Conservation (phyloP, 257 asterid species). For the Solanum rostratum region DNA sequence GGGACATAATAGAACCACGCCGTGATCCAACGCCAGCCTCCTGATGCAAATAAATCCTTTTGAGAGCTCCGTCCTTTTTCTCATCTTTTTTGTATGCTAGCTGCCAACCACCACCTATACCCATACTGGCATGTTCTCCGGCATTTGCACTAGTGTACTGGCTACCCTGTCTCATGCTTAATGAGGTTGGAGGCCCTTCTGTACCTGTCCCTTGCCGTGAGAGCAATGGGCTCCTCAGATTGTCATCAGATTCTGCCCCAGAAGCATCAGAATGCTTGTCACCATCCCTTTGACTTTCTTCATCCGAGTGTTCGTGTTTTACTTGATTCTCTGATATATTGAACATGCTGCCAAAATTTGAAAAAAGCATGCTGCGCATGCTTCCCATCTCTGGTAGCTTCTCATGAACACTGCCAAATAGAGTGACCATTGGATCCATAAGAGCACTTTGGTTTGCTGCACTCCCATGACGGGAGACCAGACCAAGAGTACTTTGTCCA, state of each 20-base stretch:
- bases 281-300: constrained; percentile 44
- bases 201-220: constrained; percentile 38
- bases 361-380: constrained; percentile 77
- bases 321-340: constrained; percentile 37
- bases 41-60: constrained; percentile 80
- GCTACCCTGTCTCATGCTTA: constrained; percentile 12
- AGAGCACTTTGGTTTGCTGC: constrained; percentile 35
- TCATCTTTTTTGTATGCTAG: constrained; percentile 84
- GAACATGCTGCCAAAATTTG: constrained; percentile 81
- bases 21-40: constrained; percentile 56
- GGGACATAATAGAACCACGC: constrained; percentile 63
- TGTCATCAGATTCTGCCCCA: constrained; percentile 56
- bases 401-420: constrained; percentile 89
- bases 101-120: constrained; percentile 98
- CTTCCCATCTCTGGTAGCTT: constrained; percentile 61
- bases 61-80: constrained; percentile 44
- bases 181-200: constrained; percentile 19
- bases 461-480: constrained; percentile 79
- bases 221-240: constrained; percentile 75
- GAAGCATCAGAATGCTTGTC: constrained; percentile 38
- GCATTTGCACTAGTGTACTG: neutral
- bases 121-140: constrained; percentile 53
- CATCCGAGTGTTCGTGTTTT: constrained; percentile 64
- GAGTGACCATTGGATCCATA: constrained; percentile 83
- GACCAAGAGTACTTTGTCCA: constrained; percentile 62